Base-by-base conservation (phyloP, 768 basidiomycete genomes). In the Butyriboletus loyo region DNA sequence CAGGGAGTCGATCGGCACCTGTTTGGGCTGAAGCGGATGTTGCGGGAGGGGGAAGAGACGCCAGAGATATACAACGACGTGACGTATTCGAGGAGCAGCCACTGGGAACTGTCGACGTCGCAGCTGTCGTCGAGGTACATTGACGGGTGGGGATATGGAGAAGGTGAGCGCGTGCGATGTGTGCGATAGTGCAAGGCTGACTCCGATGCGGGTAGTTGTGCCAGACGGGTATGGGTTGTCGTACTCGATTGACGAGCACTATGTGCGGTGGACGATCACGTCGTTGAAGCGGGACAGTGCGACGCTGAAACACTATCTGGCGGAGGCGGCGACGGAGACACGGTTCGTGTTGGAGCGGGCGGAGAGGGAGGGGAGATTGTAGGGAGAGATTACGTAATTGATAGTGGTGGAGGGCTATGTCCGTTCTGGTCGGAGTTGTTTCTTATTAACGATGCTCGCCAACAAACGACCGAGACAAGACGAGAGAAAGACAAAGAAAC, bases 111-210 rank as follows among this genome's bases (percentile, higher is more conserved):
- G 59, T 90, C 86, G 36, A 99, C 97, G 19, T 88, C 86, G 56
- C 91, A 97, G 70, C 73, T 98, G 52, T 87, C 85, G 45, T 86
- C 83, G 39, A 77, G 76, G 46, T 94, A 79, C 68, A 75, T 99
- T 31, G 91, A 95, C 60, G 93, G 93, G 21, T 98, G 96, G 96
- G 97, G 96, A 14, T 98, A 98, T 66, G 93, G 94, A 8, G 92
- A 96, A 80, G 90, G 90, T 91, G 53, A 57, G 55, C 34, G n/a
- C 0, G 28, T 27, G 53, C 10, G 7, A n/a, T n/a, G 17, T 1
- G 32, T 15, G 31, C 4, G 37, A 10, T 30, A 25, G 14, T 38
- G 34, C n/a, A 22, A 8, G 39, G 63, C 62, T 63, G 52, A 53
- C n/a, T n/a, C n/a, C n/a, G 7, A 19, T 17, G 1, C 7, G 5